Evolutionary conservation across 169 alveolate species (phyloP).

Genomic region (Cyclospora cayetanensis): DNA sequence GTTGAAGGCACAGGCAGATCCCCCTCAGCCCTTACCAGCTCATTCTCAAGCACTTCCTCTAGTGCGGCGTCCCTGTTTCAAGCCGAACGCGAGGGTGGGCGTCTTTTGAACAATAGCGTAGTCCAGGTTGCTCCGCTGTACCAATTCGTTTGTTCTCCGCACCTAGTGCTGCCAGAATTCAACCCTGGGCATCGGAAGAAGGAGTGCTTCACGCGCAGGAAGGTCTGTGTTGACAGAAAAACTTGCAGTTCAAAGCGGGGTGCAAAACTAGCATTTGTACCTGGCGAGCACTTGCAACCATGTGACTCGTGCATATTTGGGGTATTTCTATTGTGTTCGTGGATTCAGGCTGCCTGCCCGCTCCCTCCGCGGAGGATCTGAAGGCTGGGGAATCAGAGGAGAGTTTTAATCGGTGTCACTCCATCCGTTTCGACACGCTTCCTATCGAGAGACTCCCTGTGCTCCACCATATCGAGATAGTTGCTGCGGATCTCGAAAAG

Average conservation of each 20-base stretch:
- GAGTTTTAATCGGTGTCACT: neutral
- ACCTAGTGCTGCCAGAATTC: too few relatives aligned
- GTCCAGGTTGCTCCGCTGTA: too few relatives aligned
- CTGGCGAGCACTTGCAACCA: neutral
- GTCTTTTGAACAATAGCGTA: too few relatives aligned
- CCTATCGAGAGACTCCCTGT: neutral
- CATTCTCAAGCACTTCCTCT: neutral
- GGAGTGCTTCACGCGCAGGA: too few relatives aligned
- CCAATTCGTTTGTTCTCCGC: too few relatives aligned
- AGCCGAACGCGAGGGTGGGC: neutral
- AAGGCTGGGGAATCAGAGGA: neutral
- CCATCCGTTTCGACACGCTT: constrained; percentile 21
- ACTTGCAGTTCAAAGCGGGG: too few relatives aligned
- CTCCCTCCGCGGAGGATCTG: constrained; percentile 9
- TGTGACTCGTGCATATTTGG: neutral
- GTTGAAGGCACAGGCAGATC: neutral
- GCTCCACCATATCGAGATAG: constrained; percentile 48
- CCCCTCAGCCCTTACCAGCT: neutral
- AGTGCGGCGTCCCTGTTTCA: neutral
- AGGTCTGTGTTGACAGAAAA: too few relatives aligned
- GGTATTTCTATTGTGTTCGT: too few relatives aligned
- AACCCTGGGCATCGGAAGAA: too few relatives aligned
- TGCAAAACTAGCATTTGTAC: too few relatives aligned
- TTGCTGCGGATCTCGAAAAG: neutral
- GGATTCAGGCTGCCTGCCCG: constrained; percentile 21